A percentile compares a stretch with the other conserved stretches of the same genome.
Conservation (phyloP, 2,329 filamentous ascomycete genomes). For the Colletotrichum cereale region DNA sequence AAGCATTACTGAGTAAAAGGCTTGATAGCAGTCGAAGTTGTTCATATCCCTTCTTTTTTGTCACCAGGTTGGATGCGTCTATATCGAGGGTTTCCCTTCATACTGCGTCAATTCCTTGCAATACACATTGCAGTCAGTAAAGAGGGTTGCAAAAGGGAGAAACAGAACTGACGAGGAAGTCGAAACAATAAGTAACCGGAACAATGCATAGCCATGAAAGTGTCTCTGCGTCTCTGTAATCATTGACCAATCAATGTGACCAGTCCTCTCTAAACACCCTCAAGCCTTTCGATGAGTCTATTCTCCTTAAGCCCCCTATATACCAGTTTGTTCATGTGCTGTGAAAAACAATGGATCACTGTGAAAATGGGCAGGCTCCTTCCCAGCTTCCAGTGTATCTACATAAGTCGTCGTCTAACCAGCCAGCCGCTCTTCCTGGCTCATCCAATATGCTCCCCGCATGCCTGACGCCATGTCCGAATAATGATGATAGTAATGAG, state of each 20-base stretch:
- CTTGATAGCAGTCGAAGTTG: background rate
- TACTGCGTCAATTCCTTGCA: background rate
- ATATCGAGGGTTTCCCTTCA: background rate
- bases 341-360: constrained; percentile 1
- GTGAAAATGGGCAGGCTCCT: constrained; percentile 8
- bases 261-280: constrained; percentile 11
- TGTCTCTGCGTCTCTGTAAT: background rate
- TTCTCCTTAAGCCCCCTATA: constrained; percentile 16
- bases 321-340: constrained; percentile 15
- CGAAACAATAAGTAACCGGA: background rate
- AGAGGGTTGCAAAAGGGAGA: background rate
- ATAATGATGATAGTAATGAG: constrained; percentile 25
- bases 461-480: constrained; percentile 31
- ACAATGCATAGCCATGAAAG: background rate
- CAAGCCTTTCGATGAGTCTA: constrained; percentile 15
- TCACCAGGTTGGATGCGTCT: background rate
- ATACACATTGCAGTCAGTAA: background rate
- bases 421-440: constrained; percentile 14
- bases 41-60: background rate
- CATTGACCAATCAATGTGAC: background rate
- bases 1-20: background rate
- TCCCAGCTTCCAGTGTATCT: constrained; percentile 1
- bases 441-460: constrained; percentile 26
- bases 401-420: constrained; percentile 31
- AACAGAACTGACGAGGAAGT: too few relatives aligned